phyloP scores from a whole-genome alignment of 164 flowering plant genomes.

The Hamamelis virginiana region DNA sequence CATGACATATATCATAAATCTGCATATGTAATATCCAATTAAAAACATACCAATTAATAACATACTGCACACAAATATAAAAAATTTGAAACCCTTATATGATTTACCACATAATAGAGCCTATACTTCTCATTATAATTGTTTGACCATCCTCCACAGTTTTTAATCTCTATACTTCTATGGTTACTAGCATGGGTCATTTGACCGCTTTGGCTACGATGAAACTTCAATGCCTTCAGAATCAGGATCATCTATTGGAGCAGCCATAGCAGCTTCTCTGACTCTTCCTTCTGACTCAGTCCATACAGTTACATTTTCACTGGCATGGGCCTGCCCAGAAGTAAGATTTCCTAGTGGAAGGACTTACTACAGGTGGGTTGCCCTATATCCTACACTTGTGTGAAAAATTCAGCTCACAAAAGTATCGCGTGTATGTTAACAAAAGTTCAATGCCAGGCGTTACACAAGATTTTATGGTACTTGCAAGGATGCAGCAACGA shows the following conservation, averaged over 20 bases:
- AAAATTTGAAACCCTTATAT: neutral
- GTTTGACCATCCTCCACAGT: neutral
- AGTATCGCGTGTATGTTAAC: constrained; percentile 7
- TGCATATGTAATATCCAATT: too few species aligned
- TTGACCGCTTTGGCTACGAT: constrained; percentile 47
- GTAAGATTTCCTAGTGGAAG: constrained; percentile 62
- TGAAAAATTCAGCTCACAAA: neutral
- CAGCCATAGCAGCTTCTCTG: constrained; percentile 81
- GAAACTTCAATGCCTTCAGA: constrained; percentile 50
- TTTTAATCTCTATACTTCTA: constrained; percentile 9
- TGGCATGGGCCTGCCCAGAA: constrained; percentile 90
- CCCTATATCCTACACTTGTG: neutral
- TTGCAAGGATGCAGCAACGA: constrained; percentile 64
- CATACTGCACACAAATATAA: too few species aligned
- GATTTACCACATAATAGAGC: neutral
- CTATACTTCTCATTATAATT: neutral
- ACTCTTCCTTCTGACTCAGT: constrained; percentile 49
- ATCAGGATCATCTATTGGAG: constrained; percentile 80
- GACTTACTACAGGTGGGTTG: constrained; percentile 62
- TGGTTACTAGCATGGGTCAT: constrained; percentile 65
- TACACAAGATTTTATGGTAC: constrained; percentile 89
- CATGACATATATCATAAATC: too few species aligned
- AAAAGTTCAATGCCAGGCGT: constrained; percentile 51
- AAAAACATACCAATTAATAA: too few species aligned
- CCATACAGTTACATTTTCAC: constrained; percentile 71